A percentile compares a stretch with the other conserved stretches of the same genome.
Conservation (phyloP, 164 flowering plant genomes). For the Annona squamosa region DNA sequence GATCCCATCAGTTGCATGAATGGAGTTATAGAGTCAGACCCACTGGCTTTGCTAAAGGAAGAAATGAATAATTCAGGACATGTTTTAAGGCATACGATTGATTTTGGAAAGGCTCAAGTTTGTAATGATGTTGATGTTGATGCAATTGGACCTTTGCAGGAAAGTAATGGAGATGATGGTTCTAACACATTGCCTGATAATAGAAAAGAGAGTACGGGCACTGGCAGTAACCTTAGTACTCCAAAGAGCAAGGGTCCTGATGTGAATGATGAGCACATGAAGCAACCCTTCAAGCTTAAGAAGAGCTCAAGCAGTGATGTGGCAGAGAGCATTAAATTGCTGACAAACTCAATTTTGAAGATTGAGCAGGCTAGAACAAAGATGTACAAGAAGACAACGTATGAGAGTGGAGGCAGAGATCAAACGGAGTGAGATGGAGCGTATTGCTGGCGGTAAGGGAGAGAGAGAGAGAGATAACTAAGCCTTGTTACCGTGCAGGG, state of each 20-base stretch:
- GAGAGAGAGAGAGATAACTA: no score
- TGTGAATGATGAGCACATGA: constrained; percentile 5
- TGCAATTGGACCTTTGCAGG: constrained; percentile 10
- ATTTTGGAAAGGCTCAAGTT: not conserved
- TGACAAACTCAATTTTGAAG: constrained; percentile 54
- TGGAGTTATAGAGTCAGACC: constrained; percentile 4
- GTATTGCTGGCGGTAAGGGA: no score
- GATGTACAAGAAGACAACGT: constrained; percentile 55
- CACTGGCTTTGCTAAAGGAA: constrained; percentile 5
- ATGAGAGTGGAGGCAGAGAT: constrained; percentile 70
- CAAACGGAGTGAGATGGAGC: constrained; percentile 65
- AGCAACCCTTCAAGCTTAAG: constrained; percentile 12
- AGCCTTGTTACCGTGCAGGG: no score
- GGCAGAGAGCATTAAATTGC: constrained; percentile 62
- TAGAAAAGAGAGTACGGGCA: constrained; percentile 12
- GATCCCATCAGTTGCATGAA: not conserved
- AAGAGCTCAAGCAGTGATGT: constrained; percentile 24
- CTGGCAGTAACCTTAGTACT: constrained; percentile 16
- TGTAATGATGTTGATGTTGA: constrained; percentile 10
- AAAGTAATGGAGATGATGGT: constrained; percentile 19
- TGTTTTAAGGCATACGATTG: not conserved
- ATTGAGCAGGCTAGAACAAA: constrained; percentile 65
- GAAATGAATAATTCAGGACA: constrained; percentile 15
- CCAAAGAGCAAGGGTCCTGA: constrained; percentile 15
- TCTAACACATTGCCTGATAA: constrained; percentile 17